Percentiles rank a stretch among this genome's conserved stretches.
These are phyloP conservation scores for Starmera dryadoides DNA, from an alignment of 805 yeast species.

Conservation along the genomic window DNA sequence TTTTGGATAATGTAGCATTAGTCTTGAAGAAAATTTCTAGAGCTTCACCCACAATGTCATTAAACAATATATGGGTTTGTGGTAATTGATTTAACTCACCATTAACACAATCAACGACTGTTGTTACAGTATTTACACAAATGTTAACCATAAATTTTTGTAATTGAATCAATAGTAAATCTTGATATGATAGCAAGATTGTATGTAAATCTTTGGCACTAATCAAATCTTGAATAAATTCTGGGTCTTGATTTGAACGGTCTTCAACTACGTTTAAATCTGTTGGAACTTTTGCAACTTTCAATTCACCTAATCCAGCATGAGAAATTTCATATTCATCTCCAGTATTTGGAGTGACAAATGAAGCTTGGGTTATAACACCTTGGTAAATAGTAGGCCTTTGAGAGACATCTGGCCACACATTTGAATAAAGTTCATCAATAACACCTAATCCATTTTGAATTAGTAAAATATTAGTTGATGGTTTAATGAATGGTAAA, in stretches of 20 bases:
- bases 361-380: constrained; percentile 80
- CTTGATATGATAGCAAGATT: constrained; percentile 32
- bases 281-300: constrained; percentile 50
- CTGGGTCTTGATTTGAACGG: constrained; percentile 3
- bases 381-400: constrained; percentile 69
- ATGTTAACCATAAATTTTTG: constrained; percentile 76
- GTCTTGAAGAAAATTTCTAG: constrained; percentile 23
- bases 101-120: constrained; percentile 69
- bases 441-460: constrained; percentile 90
- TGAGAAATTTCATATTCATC: constrained; percentile 44
- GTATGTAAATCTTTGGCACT: constrained; percentile 22
- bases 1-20: constrained; percentile 21
- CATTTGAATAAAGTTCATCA: constrained; percentile 40
- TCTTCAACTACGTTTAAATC: constrained; percentile 11
- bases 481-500: constrained; percentile 36
- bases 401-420: constrained; percentile 42
- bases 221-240: constrained; percentile 22
- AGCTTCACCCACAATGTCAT: constrained; percentile 26
- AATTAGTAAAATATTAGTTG: constrained; percentile 59
- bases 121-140: constrained; percentile 79
- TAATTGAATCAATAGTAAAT: constrained; percentile 51
- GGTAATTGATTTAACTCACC: constrained; percentile 58
- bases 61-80: constrained; percentile 30
- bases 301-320: constrained; percentile 66
- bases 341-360: constrained; percentile 26